These are phyloP conservation scores for Thielaviopsis punctulata DNA, from an alignment of 2,329 filamentous ascomycete genomes.

Conservation along the genomic window DNA sequence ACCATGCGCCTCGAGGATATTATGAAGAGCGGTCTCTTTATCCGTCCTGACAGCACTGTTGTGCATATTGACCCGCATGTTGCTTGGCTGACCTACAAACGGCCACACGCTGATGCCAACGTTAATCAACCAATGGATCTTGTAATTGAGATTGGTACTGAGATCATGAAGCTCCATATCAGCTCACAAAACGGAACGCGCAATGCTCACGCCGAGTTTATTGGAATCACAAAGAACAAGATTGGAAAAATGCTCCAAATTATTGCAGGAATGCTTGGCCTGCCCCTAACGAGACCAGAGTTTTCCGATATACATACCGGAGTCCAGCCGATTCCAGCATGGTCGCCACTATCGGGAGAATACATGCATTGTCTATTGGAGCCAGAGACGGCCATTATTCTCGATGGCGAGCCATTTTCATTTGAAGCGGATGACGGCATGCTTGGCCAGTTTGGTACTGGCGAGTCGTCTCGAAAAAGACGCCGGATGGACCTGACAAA, in stretches of 20 bases:
- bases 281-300: constrained; percentile 26
- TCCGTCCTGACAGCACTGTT: constrained; percentile 31
- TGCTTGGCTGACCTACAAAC: constrained; percentile 57
- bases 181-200: constrained; percentile 14
- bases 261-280: constrained; percentile 61
- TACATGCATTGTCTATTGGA: constrained; percentile 48
- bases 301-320: neutral
- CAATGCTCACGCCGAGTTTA: constrained; percentile 49
- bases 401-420: constrained; percentile 37
- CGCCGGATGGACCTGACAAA: constrained; percentile 5
- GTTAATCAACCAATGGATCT: constrained; percentile 42
- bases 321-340: neutral
- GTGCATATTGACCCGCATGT: constrained; percentile 17
- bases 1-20: constrained; percentile 67
- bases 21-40: constrained; percentile 66
- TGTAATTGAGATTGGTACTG: constrained; percentile 61
- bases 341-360: constrained; percentile 44
- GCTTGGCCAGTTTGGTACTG: constrained; percentile 15
- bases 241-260: constrained; percentile 62
- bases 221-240: constrained; percentile 50
- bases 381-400: constrained; percentile 36
- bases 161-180: constrained; percentile 42
- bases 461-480: constrained; percentile 13
- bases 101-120: constrained; percentile 65
- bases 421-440: constrained; percentile 15